A percentile compares a stretch with the other conserved stretches of the same genome.
phyloP scores from a whole-genome alignment of 805 yeast species.

The Lachancea mirantina region DNA sequence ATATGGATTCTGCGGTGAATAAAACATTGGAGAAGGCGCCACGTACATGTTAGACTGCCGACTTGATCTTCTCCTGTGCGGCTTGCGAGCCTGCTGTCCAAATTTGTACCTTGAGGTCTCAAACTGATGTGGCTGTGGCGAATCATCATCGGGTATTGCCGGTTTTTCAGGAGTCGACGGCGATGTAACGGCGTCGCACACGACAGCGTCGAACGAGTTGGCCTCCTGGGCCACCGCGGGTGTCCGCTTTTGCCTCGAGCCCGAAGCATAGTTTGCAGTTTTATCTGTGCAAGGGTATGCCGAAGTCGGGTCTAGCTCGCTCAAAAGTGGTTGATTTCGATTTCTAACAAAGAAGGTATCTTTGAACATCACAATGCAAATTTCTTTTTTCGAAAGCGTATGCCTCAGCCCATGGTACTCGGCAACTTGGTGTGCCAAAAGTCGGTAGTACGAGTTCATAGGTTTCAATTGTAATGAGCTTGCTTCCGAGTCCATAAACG shows the following conservation, averaged over 20 bases:
- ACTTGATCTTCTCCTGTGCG: constrained; percentile 6
- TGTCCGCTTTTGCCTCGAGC: too few relatives aligned
- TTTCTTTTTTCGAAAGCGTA: constrained; percentile 44
- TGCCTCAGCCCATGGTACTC: constrained; percentile 60
- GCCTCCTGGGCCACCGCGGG: too few relatives aligned
- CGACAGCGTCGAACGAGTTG: too few relatives aligned
- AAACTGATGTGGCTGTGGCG: constrained; percentile 22
- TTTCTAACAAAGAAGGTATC: constrained; percentile 20
- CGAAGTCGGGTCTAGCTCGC: constrained; percentile 18
- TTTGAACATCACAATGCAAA: constrained; percentile 39
- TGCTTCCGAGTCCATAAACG: constrained; percentile 38
- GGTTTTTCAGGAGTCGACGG: constrained; percentile 10
- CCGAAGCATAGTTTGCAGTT: too few relatives aligned
- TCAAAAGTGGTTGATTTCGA: constrained; percentile 14
- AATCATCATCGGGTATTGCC: constrained; percentile 9
- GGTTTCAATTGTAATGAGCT: constrained; percentile 41
- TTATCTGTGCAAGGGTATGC: too few relatives aligned
- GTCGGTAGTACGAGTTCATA: constrained; percentile 61
- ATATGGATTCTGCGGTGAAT: constrained; percentile 1
- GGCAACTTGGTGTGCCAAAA: constrained; percentile 63
- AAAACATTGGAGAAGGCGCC: constrained; percentile 1
- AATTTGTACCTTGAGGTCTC: constrained; percentile 21
- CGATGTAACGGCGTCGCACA: constrained; percentile 32
- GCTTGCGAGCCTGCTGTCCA: constrained; percentile 10
- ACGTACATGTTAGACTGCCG: neutral